phyloP scores from a whole-genome alignment of 2,329 filamentous ascomycete genomes.

The Hypoxylon sp. region DNA sequence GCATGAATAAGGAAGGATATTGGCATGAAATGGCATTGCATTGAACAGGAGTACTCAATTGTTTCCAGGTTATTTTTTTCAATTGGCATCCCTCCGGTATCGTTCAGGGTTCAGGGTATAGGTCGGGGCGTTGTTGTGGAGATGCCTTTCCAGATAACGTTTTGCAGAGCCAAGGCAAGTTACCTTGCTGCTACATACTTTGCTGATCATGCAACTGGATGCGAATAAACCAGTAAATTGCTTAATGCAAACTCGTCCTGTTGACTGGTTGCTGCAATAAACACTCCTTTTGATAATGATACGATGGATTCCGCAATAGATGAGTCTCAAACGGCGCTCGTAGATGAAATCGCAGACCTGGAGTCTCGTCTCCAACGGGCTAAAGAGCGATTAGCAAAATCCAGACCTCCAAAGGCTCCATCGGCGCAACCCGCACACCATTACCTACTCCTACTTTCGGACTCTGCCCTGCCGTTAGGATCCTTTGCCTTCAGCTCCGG shows the following conservation, averaged over 20 bases:
- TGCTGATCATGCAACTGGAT: not conserved
- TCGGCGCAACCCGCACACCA: conserved; percentile 64
- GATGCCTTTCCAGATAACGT: not conserved
- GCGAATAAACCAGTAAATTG: not conserved
- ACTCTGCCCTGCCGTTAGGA: conserved; percentile 85
- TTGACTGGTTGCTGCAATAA: not conserved
- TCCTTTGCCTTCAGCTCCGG: conserved; percentile 91
- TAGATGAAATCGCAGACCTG: conserved; percentile 71
- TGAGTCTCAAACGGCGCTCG: conserved; percentile 51
- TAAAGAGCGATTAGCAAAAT: conserved; percentile 50
- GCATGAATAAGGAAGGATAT: conserved; percentile 26
- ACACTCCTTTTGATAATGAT: conserved; percentile 13
- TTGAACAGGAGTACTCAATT: conserved; percentile 32
- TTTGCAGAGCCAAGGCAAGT: not conserved
- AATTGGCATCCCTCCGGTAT: conserved; percentile 16
- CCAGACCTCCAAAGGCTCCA: conserved; percentile 33
- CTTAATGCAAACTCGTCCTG: not conserved
- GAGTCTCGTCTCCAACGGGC: conserved; percentile 66
- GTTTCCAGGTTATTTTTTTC: not conserved
- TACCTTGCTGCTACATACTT: not conserved
- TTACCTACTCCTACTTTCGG: conserved; percentile 82
- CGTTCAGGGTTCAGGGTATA: not conserved
- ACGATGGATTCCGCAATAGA: conserved; percentile 42
- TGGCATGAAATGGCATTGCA: conserved; percentile 32
- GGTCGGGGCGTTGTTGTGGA: conserved; percentile 8